A percentile compares a stretch with the other conserved stretches of the same genome.
Conservation (phyloP, 2,329 filamentous ascomycete genomes). For the Alternaria gaisen region DNA sequence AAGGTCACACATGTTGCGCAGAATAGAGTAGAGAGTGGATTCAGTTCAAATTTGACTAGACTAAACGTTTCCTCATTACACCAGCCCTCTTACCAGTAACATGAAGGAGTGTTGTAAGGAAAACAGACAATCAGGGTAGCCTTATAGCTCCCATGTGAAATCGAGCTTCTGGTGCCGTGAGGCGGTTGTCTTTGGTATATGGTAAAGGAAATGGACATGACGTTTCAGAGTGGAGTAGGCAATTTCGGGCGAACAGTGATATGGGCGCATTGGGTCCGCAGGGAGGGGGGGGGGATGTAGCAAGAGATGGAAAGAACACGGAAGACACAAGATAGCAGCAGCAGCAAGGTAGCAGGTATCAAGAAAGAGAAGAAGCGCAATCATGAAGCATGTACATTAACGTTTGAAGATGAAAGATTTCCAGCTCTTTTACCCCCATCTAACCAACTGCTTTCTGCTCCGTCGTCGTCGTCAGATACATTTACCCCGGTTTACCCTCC, state of each 20-base stretch:
- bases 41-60: not conserved
- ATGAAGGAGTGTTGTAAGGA: not conserved
- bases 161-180: slow-evolving; percentile 12
- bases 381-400: slow-evolving; percentile 23
- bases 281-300: not conserved
- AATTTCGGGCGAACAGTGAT: not conserved
- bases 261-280: not conserved
- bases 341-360: not conserved
- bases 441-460: not conserved
- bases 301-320: not conserved
- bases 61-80: not conserved
- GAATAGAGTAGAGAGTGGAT: not conserved
- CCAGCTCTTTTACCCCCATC: slow-evolving; percentile 2
- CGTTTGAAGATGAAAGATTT: slow-evolving; percentile 5
- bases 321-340: too few species aligned
- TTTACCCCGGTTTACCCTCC: not conserved
- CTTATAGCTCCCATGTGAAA: not conserved
- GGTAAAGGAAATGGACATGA: not conserved
- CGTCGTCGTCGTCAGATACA: not conserved
- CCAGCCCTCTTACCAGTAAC: not conserved
- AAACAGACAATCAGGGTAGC: too few species aligned
- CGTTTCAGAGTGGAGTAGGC: not conserved
- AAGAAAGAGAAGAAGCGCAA: not conserved
- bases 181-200: slow-evolving; percentile 20
- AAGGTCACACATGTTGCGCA: not conserved